Percentiles rank a stretch among this genome's conserved stretches.
phyloP scores from a whole-genome alignment of 306 rosid species.

The Elaeagnus macrophylla region DNA sequence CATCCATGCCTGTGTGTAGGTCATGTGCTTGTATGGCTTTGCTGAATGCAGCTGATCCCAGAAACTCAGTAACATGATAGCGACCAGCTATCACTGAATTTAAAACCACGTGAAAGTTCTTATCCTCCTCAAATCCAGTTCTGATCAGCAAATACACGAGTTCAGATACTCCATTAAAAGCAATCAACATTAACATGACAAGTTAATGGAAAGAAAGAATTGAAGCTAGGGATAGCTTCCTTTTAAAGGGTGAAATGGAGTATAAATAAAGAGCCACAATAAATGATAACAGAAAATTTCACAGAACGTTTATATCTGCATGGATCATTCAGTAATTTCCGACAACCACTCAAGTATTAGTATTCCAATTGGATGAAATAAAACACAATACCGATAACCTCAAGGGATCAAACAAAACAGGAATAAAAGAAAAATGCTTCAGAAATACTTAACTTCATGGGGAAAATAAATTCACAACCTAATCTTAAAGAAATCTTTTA shows the following conservation, averaged over 20 bases:
- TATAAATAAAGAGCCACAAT: background rate
- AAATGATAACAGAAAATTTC: conserved; percentile 11
- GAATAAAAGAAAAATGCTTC: too few relatives aligned
- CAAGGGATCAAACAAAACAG: too few relatives aligned
- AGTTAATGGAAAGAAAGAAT: background rate
- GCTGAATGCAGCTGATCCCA: conserved; percentile 98
- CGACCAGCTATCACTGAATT: conserved; percentile 97
- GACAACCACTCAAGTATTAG: too few relatives aligned
- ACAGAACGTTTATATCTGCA: background rate
- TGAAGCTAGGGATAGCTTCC: conserved; percentile 8
- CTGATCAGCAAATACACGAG: conserved; percentile 42
- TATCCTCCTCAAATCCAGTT: conserved; percentile 99
- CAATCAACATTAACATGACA: background rate
- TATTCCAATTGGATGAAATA: too few relatives aligned
- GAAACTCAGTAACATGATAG: conserved; percentile 95
- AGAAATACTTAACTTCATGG: too few relatives aligned
- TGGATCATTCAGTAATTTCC: too few relatives aligned
- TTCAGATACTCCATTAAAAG: conserved; percentile 26
- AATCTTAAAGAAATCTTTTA: too few relatives aligned
- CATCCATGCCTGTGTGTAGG: conserved; percentile 95
- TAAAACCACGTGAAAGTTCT: conserved; percentile 89
- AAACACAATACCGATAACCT: too few relatives aligned
- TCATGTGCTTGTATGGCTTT: conserved; percentile 99
- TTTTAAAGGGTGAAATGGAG: conserved; percentile 12
- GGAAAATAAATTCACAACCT: too few relatives aligned